phyloP scores from a whole-genome alignment of 495 filamentous ascomycete genomes.

The Aspergillus mulundensis region DNA sequence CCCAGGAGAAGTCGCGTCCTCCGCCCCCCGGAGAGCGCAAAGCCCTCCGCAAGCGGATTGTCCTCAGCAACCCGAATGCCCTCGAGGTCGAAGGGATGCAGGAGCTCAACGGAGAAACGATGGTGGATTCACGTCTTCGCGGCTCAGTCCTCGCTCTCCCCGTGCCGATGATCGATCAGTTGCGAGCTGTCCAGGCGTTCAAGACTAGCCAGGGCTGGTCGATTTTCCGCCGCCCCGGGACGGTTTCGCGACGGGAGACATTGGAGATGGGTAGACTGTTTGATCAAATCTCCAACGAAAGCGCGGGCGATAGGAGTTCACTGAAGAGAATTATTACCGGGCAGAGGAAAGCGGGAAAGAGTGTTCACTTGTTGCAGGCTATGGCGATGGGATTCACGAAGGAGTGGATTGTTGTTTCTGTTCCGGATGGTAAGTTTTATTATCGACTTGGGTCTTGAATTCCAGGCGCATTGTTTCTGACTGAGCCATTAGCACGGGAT shows the following conservation, averaged over 20 bases:
- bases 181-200: constrained; percentile 83
- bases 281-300: constrained; percentile 39
- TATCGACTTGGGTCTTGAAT: background rate
- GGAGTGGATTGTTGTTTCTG: constrained; percentile 81
- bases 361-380: constrained; percentile 76
- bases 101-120: constrained; percentile 53
- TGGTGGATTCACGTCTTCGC: constrained; percentile 48
- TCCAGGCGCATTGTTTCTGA: constrained; percentile 10
- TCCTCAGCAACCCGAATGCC: constrained; percentile 91
- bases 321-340: constrained; percentile 69
- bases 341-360: constrained; percentile 74
- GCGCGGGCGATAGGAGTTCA: constrained; percentile 53
- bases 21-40: constrained; percentile 77
- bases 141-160: constrained; percentile 69
- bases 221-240: constrained; percentile 74
- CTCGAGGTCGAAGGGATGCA: constrained; percentile 63
- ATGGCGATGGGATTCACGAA: constrained; percentile 78
- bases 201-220: constrained; percentile 87
- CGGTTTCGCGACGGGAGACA: constrained; percentile 70
- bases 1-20: constrained; percentile 38
- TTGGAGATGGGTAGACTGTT: constrained; percentile 64
- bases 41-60: constrained; percentile 78
- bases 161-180: constrained; percentile 64
- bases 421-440: constrained; percentile 74
- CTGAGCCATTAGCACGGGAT: constrained; percentile 61